Base-by-base conservation (phyloP, 2,329 filamentous ascomycete species). In the Aspergillus ibericus region DNA sequence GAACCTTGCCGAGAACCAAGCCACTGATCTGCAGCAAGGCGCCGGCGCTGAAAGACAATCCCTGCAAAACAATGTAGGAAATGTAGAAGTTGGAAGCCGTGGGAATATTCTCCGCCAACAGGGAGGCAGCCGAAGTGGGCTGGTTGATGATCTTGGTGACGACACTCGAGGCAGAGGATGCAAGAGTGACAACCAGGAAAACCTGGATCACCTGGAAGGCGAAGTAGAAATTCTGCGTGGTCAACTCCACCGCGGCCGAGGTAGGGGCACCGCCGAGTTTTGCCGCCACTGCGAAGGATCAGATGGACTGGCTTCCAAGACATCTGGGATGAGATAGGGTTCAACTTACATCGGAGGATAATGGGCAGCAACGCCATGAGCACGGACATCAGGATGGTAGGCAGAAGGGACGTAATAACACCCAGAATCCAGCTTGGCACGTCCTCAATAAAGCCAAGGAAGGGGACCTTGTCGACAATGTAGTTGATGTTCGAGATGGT, bases 71-170 rank as follows among this genome's bases (percentile, higher is more conserved):
- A 65, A 99, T 96, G 78, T 98, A 99, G 0, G 89, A 91, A 18
- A 98, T 88, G 75, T 97, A 99, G 72, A 98, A 96, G 77, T 96
- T 98, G 60, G 92, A 93, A 0, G 92, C 88, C 56, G 85, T 88
- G 16, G 95, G 95, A 5, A 99, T 81, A 59, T 90, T 89, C 15
- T 81, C 70, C 0, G 92, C 88, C 4, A 96, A 82, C 38, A 96
- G 76, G 0, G 72, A 77, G 0, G 91, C 85, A 6, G 86, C 84
- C 0, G 77, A 77, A 2, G 78, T 72, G 0, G 92, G 92, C 4
- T 91, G 67, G 0, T 86, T 38, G 13, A 87, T 79, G 49, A 96
- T 87, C 18, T 85, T 67, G 22, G 83, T 77, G 1, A 87, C 81
- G 0, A 91, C 86, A 6, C 88, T 84, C 3, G 91, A 86, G 9